These are phyloP conservation scores for Fusarium euwallaceae DNA, from an alignment of 2,329 filamentous ascomycete genomes.

Conservation along the genomic window DNA sequence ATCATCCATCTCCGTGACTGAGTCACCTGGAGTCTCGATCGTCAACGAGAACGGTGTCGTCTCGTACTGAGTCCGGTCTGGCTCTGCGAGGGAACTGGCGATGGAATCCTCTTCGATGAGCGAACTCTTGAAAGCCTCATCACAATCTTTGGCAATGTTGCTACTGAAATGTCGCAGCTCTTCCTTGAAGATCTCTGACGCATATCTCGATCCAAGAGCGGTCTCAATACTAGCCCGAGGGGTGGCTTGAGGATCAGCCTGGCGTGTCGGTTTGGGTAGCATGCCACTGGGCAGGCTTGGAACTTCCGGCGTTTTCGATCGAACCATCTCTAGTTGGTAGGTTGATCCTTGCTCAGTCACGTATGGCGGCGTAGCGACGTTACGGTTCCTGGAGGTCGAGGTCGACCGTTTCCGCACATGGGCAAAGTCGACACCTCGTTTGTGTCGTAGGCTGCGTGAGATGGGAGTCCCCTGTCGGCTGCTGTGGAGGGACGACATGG, in stretches of 20 bases:
- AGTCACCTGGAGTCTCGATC: constrained; percentile 50
- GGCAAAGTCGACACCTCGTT: constrained; percentile 68
- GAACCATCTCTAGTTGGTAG: constrained; percentile 38
- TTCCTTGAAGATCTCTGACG: constrained; percentile 67
- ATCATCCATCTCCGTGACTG: constrained; percentile 48
- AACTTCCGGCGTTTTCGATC: constrained; percentile 49
- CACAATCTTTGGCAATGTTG: constrained; percentile 89
- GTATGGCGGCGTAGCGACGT: constrained; percentile 33
- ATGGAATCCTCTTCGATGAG: constrained; percentile 58
- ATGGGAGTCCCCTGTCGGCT: constrained; percentile 59
- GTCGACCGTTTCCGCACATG: constrained; percentile 58
- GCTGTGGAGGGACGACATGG: constrained; percentile 65
- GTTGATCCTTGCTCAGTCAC: constrained; percentile 36
- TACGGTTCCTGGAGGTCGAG: constrained; percentile 45
- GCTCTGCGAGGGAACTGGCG: constrained; percentile 51
- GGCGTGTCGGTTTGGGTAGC: constrained; percentile 44
- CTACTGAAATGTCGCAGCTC: constrained; percentile 87
- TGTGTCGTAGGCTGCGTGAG: constrained; percentile 60
- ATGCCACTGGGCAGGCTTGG: constrained; percentile 41
- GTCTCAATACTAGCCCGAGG: constrained; percentile 24
- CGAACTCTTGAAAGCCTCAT: constrained; percentile 88
- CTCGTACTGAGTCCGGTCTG: constrained; percentile 49
- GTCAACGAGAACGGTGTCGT: constrained; percentile 60
- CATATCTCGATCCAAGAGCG: constrained; percentile 40
- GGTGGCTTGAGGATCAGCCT: constrained; percentile 5